Base-by-base conservation (phyloP, 208 protist genomes). In the Wallacemonas sp. region DNA sequence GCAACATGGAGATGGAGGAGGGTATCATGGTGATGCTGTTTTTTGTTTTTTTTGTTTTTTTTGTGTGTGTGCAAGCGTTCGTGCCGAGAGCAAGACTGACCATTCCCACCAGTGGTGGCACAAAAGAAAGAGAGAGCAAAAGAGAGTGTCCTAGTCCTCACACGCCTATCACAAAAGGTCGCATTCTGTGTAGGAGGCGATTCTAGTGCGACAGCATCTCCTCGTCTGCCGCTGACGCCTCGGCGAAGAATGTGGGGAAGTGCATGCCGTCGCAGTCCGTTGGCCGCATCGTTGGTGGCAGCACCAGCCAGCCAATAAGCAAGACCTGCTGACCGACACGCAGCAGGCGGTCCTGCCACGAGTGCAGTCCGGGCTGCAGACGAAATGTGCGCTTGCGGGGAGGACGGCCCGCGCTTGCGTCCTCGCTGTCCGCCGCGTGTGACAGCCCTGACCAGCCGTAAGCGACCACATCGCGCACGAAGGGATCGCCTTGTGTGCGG, bases 191-290 rank as follows among this genome's bases (percentile, higher is more conserved):
- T n/a, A n/a, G n/a, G n/a, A n/a, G n/a, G n/a, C n/a, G n/a, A n/a
- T n/a, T n/a, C n/a, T n/a, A n/a, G n/a, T n/a, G n/a, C n/a, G n/a
- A n/a, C n/a, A n/a, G 36, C 11, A 30, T 24, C 26, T 30, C 58
- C 34, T 78, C 65, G n/a, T 64, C 61, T 1, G 44, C 33, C 12
- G 54, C 65, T 21, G n/a, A 29, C 65, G 56, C 36, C 41, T 77
- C 75, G 16, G 67, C 32, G 48, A 83, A 73, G 56, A 82, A 92
- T 0, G 74, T 85, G 26, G 65, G 68, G 52, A 83, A 95, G 52
- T 93, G 79, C 41, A 93, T 65, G n/a, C 89, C 89, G 60, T 95
- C 82, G 52, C 70, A 60, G 26, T 47, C 48, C 12, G 65, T 78
- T 0, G 73, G 67, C 0, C 79, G 77, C 1, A 92, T 26, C 12